Base-by-base conservation (phyloP, 2,329 filamentous ascomycete genomes). In the Monosporascus sp. region DNA sequence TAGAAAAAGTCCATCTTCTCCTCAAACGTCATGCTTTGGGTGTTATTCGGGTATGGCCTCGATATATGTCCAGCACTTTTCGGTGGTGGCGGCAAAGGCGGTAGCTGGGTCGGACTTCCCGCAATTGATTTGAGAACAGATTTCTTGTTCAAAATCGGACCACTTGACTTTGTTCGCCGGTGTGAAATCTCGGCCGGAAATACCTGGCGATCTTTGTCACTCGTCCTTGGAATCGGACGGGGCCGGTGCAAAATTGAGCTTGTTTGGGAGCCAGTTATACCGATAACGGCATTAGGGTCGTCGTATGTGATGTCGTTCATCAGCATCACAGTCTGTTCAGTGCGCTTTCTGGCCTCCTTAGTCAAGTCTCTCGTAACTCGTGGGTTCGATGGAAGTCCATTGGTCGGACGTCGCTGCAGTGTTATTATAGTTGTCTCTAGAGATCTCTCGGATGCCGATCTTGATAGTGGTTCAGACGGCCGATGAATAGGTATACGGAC, bases 11-110 rank as follows among this genome's bases (percentile, higher is more conserved):
- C 68, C 68, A 83, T 79, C 63, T 82, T 83, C 59, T 83, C 80
- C 49, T 82, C 71, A 55, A 81, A 75, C 0, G 78, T 81, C 80
- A 82, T 83, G 61, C 78, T 82, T 64, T 75, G 77, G 3, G 78
- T 81, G 55, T 79, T 67, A 54, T 81, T 82, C 3, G 78, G 75
- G 6, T 73, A 69, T 18, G 79, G 70, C 17, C 75, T 65, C 39
- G 65, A 53, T 6, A 70, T 59, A 17, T 67, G 61, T 24, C 69
- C 68, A 18, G 72, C 70, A 52, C 68, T 77, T 48, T 70, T 72
- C 1, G 80, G 77, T 1, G 75, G 69, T 18, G 70, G 66, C 6
- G 78, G 78, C n/a, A 81, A 70, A 22, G 79, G 76, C 6, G 79
- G 78, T n/a, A 82, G 69, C 48, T 74, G 67, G 5, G 71, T 76